Conservation (phyloP, 345 rosid genomes). For the Lepidium didymum region DNA sequence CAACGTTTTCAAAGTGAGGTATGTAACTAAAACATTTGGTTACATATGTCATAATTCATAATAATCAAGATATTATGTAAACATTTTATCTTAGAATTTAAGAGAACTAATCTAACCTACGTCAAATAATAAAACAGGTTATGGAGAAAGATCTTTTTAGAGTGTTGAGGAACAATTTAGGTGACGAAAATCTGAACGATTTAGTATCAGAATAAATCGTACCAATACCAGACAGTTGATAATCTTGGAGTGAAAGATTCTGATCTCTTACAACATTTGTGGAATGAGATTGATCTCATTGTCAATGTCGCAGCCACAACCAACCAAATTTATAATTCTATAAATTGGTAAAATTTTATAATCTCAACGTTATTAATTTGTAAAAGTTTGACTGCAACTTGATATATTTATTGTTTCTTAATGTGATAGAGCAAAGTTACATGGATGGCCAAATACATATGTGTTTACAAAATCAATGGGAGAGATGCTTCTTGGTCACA, state of each 20-base stretch:
- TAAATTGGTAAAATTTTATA: too few species aligned
- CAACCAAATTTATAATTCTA: too few species aligned
- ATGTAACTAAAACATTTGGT: not conserved
- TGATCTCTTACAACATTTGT: constrained; percentile 36
- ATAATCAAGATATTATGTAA: too few species aligned
- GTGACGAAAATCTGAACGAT: constrained; percentile 25
- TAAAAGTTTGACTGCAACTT: too few species aligned
- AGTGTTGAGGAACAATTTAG: constrained; percentile 37
- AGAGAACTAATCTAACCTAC: not conserved
- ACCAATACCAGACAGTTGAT: constrained; percentile 38
- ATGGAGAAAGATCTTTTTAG: constrained; percentile 49
- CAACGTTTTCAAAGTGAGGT: constrained; percentile 70
- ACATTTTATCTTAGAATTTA: too few species aligned
- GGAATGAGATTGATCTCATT: constrained; percentile 40
- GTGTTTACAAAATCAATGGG: constrained; percentile 86
- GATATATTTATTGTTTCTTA: too few species aligned
- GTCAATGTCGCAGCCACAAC: constrained; percentile 68
- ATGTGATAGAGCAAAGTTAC: constrained; percentile 41
- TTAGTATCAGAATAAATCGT: constrained; percentile 43
- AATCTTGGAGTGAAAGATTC: constrained; percentile 42
- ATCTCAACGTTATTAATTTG: too few species aligned
- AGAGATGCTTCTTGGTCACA: constrained; percentile 49
- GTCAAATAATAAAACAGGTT: constrained; percentile 25
- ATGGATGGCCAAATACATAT: constrained; percentile 81
- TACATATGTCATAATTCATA: not conserved